Evolutionary conservation across 331 rosid species (phyloP), one percentile per base, ranked within the genome.

Genomic region (Acacia pycnantha): DNA sequence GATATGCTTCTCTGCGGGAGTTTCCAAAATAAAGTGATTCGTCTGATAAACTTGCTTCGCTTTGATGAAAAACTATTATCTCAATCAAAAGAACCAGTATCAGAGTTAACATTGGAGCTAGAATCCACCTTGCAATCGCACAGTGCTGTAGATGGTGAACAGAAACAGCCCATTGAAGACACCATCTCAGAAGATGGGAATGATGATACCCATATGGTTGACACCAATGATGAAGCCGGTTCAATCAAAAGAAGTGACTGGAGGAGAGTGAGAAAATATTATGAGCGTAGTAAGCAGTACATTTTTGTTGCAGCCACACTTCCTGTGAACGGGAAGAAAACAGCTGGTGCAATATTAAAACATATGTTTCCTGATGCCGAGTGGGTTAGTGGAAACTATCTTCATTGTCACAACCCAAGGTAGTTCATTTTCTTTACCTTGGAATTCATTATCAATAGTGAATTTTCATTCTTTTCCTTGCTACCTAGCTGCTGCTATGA

Each of bases 261-360:
- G 97, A 92, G 92, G 89, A 92, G 98, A 85, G 93, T 83, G 71
- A 89, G 97, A 84, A 93, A 92, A 84, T 43, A 0, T 86, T 96
- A 90, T 73, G 86, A 90, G 48, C 95, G 95, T 73, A 93, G 97
- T 81, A 93, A 96, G 85, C 98, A 96, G 81, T 96, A 93, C 84
- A 82, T 96, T 84, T 95, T 96, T 86, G 93, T 93, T 84, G 99
- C 99, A n/a, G 98, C 99, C 64, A 96, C 99, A 58, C 99, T 96
- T 84, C 99, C 99, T 15, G 88, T 85, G 62, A 96, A 96, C 85
- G 99, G 98, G 82, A 96, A 93, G 93, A 93, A 90, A 88, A 93
- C 99, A 66, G 98, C 98, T 5, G 99, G 98, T 73, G 92, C 83
- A 54, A 79, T 90, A 71, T 83, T 96, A 87, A 92, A 92, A 74